Percentiles rank a stretch among this genome's conserved stretches.
Evolutionary conservation across 1,284 basidiomycete species (phyloP).

Genomic region (Apiotrichum porosum): DNA sequence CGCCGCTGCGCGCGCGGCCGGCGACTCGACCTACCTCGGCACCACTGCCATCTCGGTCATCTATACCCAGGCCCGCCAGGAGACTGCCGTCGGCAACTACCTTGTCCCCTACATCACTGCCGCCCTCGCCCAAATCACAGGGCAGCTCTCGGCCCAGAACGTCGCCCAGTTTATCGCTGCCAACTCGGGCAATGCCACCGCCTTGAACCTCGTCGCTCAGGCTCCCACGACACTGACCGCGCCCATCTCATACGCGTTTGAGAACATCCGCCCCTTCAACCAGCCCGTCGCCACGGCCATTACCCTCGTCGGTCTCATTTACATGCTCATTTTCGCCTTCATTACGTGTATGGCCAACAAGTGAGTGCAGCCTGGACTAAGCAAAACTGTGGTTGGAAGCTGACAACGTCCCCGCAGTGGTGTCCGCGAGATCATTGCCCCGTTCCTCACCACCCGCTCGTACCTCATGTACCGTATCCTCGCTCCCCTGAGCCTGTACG

Average conservation of each 20-base stretch:
- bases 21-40: constrained; percentile 33
- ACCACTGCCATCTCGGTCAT: constrained; percentile 32
- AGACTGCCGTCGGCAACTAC: constrained; percentile 44
- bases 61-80: constrained; percentile 48
- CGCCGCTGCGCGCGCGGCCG: constrained; percentile 28
- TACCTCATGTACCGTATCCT: constrained; percentile 58
- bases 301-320: constrained; percentile 63
- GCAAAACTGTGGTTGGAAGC: no score
- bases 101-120: constrained; percentile 37
- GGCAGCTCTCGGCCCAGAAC: constrained; percentile 25
- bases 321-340: constrained; percentile 57
- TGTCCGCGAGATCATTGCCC: constrained; percentile 49
- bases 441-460: constrained; percentile 55
- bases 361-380: no score
- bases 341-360: constrained; percentile 50
- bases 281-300: constrained; percentile 66
- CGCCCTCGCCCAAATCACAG: constrained; percentile 27
- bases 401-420: no score
- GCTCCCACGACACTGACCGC: constrained; percentile 59
- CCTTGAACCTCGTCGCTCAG: constrained; percentile 51
- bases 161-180: constrained; percentile 29
- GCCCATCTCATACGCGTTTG: constrained; percentile 54
- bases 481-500: constrained; percentile 57
- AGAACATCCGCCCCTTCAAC: constrained; percentile 62
- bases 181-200: constrained; percentile 49